Conservation (phyloP, 1,284 basidiomycete species). For the Sutorius eximius region DNA sequence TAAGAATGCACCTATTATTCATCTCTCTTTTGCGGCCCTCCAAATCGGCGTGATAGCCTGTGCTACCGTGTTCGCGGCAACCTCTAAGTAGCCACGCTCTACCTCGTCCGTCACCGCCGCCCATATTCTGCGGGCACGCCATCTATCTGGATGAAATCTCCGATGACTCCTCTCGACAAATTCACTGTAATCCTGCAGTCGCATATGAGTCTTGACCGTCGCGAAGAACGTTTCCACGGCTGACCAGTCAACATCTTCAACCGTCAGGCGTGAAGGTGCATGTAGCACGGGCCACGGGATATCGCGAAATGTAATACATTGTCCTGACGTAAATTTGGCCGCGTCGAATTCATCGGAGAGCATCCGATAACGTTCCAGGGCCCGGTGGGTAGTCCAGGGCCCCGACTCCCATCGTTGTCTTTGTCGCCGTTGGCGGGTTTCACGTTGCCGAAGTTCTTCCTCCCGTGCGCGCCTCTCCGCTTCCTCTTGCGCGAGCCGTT, state of each 20-base stretch:
- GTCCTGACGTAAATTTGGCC: conserved; percentile 50
- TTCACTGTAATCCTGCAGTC: conserved; percentile 55
- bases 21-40: conserved; percentile 27
- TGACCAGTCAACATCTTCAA: conserved; percentile 67
- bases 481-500: conserved; percentile 26
- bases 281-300: conserved; percentile 73
- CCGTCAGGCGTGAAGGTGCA: conserved; percentile 47
- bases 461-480: conserved; percentile 35
- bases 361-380: conserved; percentile 62
- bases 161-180: conserved; percentile 69
- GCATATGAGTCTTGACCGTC: conserved; percentile 49
- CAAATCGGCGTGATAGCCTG: conserved; percentile 36
- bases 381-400: conserved; percentile 57
- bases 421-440: conserved; percentile 43
- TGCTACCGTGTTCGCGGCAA: conserved; percentile 37
- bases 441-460: conserved; percentile 39
- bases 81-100: conserved; percentile 33
- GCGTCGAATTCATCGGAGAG: conserved; percentile 63
- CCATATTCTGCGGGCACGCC: conserved; percentile 37
- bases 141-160: conserved; percentile 41
- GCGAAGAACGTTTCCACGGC: conserved; percentile 71
- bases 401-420: conserved; percentile 53
- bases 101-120: conserved; percentile 31
- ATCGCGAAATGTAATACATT: conserved; percentile 54
- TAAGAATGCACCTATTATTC: not conserved